Percentiles rank a stretch among this genome's conserved stretches.
phyloP scores from a whole-genome alignment of 805 yeast species.

The Candida caryicola region DNA sequence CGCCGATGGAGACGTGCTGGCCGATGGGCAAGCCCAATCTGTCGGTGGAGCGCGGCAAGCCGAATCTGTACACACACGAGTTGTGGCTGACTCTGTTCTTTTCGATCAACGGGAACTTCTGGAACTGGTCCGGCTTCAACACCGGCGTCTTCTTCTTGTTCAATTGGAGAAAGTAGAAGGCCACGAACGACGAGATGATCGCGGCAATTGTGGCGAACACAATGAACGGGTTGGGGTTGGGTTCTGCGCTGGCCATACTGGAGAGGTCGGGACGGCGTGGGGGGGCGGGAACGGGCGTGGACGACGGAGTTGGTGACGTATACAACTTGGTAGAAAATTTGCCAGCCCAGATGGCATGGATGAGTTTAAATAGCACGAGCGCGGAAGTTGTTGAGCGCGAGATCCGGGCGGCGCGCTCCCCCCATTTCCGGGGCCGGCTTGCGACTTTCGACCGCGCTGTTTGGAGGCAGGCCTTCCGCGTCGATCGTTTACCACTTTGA shows the following conservation, averaged over 20 bases:
- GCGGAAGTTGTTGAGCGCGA: too few species aligned
- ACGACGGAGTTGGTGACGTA: too few species aligned
- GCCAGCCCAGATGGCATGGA: too few species aligned
- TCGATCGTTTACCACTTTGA: too few species aligned
- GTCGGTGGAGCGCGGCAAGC: constrained; percentile 71
- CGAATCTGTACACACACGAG: constrained; percentile 79
- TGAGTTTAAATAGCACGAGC: too few species aligned
- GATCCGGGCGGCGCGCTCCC: too few species aligned
- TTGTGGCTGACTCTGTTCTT: constrained; percentile 77
- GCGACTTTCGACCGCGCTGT: too few species aligned
- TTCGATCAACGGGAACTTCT: constrained; percentile 74
- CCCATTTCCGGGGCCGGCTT: too few species aligned
- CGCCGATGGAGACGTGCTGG: constrained; percentile 83
- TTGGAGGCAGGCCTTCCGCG: too few species aligned
- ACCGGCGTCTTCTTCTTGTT: constrained; percentile 45
- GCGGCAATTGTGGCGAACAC: constrained; percentile 40
- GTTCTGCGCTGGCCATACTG: constrained; percentile 23
- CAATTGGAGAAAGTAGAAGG: constrained; percentile 32
- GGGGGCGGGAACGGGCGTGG: too few species aligned
- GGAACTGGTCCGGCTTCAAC: constrained; percentile 63
- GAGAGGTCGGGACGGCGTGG: too few species aligned
- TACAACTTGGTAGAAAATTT: too few species aligned
- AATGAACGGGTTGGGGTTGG: constrained; percentile 40
- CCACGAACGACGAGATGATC: constrained; percentile 33
- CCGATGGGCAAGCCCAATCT: constrained; percentile 89